A percentile compares a stretch with the other conserved stretches of the same genome.
These are phyloP conservation scores for Lentinula detonsa DNA, from an alignment of 768 basidiomycete species.

Conservation along the genomic window DNA sequence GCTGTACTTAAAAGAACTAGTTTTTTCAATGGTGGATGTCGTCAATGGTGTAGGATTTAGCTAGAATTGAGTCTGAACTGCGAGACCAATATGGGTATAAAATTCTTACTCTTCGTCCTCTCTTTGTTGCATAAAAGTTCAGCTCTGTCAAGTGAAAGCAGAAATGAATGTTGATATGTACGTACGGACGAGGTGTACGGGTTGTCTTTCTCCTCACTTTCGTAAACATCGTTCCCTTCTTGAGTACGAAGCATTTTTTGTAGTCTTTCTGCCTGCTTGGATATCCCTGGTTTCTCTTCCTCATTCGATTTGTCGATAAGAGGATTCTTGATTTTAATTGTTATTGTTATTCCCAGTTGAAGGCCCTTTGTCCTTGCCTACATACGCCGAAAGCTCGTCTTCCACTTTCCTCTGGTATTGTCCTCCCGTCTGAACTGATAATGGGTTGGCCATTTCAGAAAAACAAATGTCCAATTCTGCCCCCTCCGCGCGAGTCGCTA, in stretches of 20 bases:
- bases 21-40: too few species aligned
- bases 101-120: constrained; percentile 72
- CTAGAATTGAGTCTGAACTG: too few species aligned
- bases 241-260: constrained; percentile 81
- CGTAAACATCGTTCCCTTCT: constrained; percentile 79
- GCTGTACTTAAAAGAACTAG: too few species aligned
- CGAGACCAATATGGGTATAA: constrained; percentile 28
- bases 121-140: constrained; percentile 29
- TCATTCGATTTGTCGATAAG: constrained; percentile 69
- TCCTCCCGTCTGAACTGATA: constrained; percentile 65
- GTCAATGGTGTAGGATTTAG: too few species aligned
- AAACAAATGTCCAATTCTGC: too few species aligned
- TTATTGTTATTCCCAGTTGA: constrained; percentile 57
- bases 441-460: too few species aligned
- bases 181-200: constrained; percentile 77
- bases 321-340: constrained; percentile 68
- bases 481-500: too few species aligned
- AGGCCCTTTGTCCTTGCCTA: constrained; percentile 37
- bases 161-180: constrained; percentile 21
- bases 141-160: constrained; percentile 5
- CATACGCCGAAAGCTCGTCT: constrained; percentile 40
- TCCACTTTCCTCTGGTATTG: constrained; percentile 79
- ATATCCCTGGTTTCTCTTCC: constrained; percentile 51
- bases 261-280: constrained; percentile 71
- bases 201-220: constrained; percentile 78